Evolutionary conservation across 2,329 filamentous ascomycete genomes (phyloP), one percentile per base, ranked within the genome.

Genomic region (Chaetomium globosum): DNA sequence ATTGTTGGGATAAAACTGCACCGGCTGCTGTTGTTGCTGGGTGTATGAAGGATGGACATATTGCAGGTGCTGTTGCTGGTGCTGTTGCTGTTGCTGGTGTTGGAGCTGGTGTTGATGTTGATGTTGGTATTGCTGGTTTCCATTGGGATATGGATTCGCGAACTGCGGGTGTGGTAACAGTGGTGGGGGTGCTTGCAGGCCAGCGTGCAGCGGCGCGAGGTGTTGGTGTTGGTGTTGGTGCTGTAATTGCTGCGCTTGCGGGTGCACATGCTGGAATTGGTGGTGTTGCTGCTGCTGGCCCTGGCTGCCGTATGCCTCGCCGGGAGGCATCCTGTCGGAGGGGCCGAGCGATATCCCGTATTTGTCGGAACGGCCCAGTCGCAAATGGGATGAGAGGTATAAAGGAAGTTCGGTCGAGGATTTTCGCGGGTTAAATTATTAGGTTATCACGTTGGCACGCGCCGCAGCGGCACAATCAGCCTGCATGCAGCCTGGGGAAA

Each of bases 261-360:
- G 68, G 49, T 73, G 74, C 43, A 36, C 46, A n/a, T 33, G 70
- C 68, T 65, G 73, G 75, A 65, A 65, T 66, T 69, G 68, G 59
- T 72, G 73, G 54, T 73, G 60, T 23, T 61, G 48, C n/a, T 57
- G 63, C 30, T 70, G 68, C 51, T 70, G 69, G 67, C 61, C 65
- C 70, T 80, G 78, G 73, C 74, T 76, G 67, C 75, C 73, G 71
- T 74, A 80, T 68, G 73, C 73, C 74, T 77, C 77, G 71, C 77
- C 77, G 68, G 77, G 73, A 72, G 78, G 77, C 75, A 78, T 74
- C 68, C 74, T 75, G 73, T 64, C 60, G 52, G 59, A 49, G 10
- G 10, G 62, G 51, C 62, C 65, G 52, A 48, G 58, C 39, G 56
- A 48, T 56, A 21, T 65, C 61, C 75, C 74, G 73, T 74, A 77